Base-by-base conservation (phyloP, 768 basidiomycete species). In the Naganishia kalamii region DNA sequence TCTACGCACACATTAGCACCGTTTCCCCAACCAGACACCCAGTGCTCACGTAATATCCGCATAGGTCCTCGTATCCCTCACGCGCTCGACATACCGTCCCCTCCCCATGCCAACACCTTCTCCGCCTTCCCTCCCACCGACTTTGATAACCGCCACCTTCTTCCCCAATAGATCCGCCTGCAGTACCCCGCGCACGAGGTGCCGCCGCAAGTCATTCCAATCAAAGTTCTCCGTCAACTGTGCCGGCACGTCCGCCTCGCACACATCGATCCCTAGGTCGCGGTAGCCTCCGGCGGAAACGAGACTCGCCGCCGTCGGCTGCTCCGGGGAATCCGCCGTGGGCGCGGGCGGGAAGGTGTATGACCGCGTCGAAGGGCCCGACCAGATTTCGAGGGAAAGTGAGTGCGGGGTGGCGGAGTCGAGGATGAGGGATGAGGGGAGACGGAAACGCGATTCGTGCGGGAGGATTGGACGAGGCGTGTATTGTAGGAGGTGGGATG, bases 211-310 rank as follows among this genome's bases (percentile, higher is more conserved):
- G 79, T 93, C 91, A 15, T 86, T 85, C 73, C 93, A 97, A 79
- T 98, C 96, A 73, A 99, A 99, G 79, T 98, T 98, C 80, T 98
- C 96, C 76, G 93, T 92, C 80, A 98, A 99, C 4, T 97, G 77
- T 0, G 93, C 93, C 1, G 92, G 92, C 40, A 98, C 89, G 88
- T 96, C 72, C 6, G 72, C 68, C 62, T 77, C 76, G 65, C 76
- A 77, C 11, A 77, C 73, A 59, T 77, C 76, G n/a, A 77, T 69
- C 1, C 75, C 75, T 21, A 77, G 68, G 65, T 77, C 76, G 25
- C 76, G 49, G 62, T 73, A 75, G 13, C 74, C 76, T 71, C 47
- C 66, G n/a, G 61, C 62, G 13, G 48, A 23, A 0, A 67, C 68
- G 0, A 47, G 29, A 12, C 44, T 41, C 5, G 33, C 59, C 3